These are phyloP conservation scores for Boletellus emodensis DNA, from an alignment of 768 basidiomycete species.

Conservation along the genomic window DNA sequence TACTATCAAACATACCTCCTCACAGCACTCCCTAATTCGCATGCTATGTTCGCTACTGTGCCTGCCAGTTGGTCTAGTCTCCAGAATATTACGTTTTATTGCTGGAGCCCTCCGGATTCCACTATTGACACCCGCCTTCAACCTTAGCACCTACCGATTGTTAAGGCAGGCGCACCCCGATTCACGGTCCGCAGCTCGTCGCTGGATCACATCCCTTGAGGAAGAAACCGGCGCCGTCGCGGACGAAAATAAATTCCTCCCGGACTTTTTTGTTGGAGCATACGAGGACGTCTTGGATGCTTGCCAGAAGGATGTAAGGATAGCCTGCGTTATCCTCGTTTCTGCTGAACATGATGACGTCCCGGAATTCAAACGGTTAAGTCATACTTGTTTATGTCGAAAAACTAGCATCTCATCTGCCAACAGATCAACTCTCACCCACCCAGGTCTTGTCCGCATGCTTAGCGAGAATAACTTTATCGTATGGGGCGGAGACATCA, in stretches of 20 bases:
- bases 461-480: constrained; percentile 72
- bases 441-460: constrained; percentile 62
- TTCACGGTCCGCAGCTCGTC: constrained; percentile 57
- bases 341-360: constrained; percentile 91
- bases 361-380: constrained; percentile 76
- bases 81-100: constrained; percentile 59
- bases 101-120: constrained; percentile 67
- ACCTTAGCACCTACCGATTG: constrained; percentile 41
- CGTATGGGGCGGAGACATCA: constrained; percentile 91
- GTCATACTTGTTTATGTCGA: constrained; percentile 10
- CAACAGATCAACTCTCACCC: constrained; percentile 67
- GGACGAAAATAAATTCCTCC: constrained; percentile 51
- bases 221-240: constrained; percentile 78
- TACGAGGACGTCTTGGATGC: constrained; percentile 76
- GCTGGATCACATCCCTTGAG: constrained; percentile 78
- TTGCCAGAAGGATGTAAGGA: constrained; percentile 66
- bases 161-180: constrained; percentile 35
- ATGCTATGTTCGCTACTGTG: constrained; percentile 40
- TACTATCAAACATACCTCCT: not conserved
- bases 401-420: not conserved
- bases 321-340: constrained; percentile 79
- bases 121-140: constrained; percentile 53
- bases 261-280: constrained; percentile 74
- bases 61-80: constrained; percentile 57
- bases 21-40: constrained; percentile 7